These are phyloP conservation scores for Phanerochaete carnosa DNA, from an alignment of 768 basidiomycete species.

Conservation along the genomic window DNA sequence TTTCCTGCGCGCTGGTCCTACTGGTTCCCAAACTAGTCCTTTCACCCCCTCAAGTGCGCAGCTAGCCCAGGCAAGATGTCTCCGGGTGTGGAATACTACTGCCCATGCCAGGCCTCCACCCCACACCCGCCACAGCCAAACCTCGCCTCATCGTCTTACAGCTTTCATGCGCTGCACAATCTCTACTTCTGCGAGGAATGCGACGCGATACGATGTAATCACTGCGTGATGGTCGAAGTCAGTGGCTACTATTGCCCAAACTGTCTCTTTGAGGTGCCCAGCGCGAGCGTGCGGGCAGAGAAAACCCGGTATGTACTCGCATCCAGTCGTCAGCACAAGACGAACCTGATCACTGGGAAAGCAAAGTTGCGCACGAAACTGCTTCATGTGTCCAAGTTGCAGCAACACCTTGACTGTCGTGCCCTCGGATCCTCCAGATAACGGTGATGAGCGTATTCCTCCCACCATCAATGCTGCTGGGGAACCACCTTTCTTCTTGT, in stretches of 20 bases:
- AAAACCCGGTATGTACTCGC: constrained; percentile 74
- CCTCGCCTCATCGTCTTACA: constrained; percentile 71
- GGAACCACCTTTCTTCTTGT: constrained; percentile 87
- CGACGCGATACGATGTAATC: constrained; percentile 90
- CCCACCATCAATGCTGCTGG: constrained; percentile 59
- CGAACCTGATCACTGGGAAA: constrained; percentile 6
- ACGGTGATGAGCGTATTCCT: constrained; percentile 49
- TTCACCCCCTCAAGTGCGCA: neutral
- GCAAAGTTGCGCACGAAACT: constrained; percentile 91
- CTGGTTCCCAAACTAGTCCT: neutral
- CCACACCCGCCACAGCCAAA: constrained; percentile 71
- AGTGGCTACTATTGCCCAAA: constrained; percentile 98
- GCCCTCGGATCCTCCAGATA: constrained; percentile 77
- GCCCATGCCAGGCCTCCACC: constrained; percentile 62
- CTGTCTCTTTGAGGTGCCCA: constrained; percentile 97
- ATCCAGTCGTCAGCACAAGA: neutral
- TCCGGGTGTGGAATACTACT: constrained; percentile 60
- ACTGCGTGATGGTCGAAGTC: constrained; percentile 90
- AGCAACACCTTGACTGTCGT: constrained; percentile 86
- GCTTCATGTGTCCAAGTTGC: constrained; percentile 95
- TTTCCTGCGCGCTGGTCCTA: neutral
- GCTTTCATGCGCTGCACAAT: constrained; percentile 78
- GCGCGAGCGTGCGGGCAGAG: constrained; percentile 96
- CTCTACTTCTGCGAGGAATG: constrained; percentile 99
- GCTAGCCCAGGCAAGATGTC: constrained; percentile 27